phyloP scores from a whole-genome alignment of 768 basidiomycete species.

The Leccinum olivaceopallidum region DNA sequence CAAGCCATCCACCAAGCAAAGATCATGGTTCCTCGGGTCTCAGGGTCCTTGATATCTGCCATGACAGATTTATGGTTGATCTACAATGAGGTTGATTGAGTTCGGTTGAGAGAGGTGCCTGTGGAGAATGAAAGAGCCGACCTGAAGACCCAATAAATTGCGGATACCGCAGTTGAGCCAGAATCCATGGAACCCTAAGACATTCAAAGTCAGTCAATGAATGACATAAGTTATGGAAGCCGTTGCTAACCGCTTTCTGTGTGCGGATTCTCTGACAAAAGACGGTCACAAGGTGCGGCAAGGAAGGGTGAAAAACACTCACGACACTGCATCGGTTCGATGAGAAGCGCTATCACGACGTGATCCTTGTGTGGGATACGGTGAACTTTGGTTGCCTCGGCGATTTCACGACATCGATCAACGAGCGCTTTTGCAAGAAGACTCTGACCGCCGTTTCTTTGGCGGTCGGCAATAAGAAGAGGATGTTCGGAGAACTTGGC shows the following conservation, averaged over 20 bases:
- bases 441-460: constrained; percentile 70
- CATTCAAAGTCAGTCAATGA: constrained; percentile 18
- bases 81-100: constrained; percentile 37
- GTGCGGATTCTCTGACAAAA: constrained; percentile 62
- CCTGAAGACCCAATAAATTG: constrained; percentile 76
- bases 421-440: constrained; percentile 75
- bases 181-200: constrained; percentile 77
- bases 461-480: constrained; percentile 75
- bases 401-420: constrained; percentile 79
- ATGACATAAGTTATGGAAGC: constrained; percentile 15
- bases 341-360: constrained; percentile 76
- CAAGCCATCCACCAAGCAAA: constrained; percentile 96
- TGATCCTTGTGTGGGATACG: constrained; percentile 77
- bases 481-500: constrained; percentile 93
- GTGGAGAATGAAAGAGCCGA: constrained; percentile 29
- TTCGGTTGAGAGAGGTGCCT: constrained; percentile 3
- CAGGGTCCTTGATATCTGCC: constrained; percentile 69
- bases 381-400: constrained; percentile 86
- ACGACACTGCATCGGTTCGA: constrained; percentile 89
- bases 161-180: constrained; percentile 81
- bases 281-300: constrained; percentile 9
- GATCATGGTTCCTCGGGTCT: constrained; percentile 80
- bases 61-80: constrained; percentile 85
- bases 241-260: constrained; percentile 61
- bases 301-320: constrained; percentile 39